Evolutionary conservation across 352 stramenopile genomes (phyloP), one percentile per base, ranked within the genome.

Genomic region (Globisporangium polare): DNA sequence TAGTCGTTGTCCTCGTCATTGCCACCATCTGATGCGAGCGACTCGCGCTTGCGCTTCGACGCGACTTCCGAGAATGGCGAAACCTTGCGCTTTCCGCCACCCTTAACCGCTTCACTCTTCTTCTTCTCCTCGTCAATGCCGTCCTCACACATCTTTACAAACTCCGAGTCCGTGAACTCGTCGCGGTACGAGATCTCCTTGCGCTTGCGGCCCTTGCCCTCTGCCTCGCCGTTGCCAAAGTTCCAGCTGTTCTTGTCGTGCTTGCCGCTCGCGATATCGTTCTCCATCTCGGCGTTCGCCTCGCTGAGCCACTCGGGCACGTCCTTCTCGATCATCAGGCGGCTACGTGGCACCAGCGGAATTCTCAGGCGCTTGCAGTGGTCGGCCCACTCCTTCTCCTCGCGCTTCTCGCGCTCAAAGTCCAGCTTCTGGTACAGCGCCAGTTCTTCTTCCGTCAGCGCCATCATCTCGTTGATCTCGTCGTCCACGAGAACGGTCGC

Each of bases 381-480:
- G 5, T 88, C 82, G 3, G 63, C 67, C 75, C 80, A 95, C 53
- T 92, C 82, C 10, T 72, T 74, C 27, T 77, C 71, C 68, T 93
- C 83, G 7, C 81, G 80, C 12, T 68, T 59, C 18, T 79, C 70
- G 17, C 87, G 83, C 49, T 94, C 83, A 3, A 61, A 64, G 39
- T 95, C 87, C 15, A 95, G 39, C 18, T 74, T 66, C 41, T 95
- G 83, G 62, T 95, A 95, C 64, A 94, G 62, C 24, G 75, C 74
- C 24, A 94, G 69, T 53, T 95, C 87, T 51, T 90, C 86, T 9
- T 94, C 85, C 0, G 87, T 95, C 22, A 95, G 64, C n/a, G 87
- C 87, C 87, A 95, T 95, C 79, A 95, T 93, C 58, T 87, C 83
- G 63, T 95, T 95, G 45, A 95, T 89, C 63, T 95, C 85, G 60